Conservation (phyloP, 257 asterid genomes). For the Rhazya stricta region DNA sequence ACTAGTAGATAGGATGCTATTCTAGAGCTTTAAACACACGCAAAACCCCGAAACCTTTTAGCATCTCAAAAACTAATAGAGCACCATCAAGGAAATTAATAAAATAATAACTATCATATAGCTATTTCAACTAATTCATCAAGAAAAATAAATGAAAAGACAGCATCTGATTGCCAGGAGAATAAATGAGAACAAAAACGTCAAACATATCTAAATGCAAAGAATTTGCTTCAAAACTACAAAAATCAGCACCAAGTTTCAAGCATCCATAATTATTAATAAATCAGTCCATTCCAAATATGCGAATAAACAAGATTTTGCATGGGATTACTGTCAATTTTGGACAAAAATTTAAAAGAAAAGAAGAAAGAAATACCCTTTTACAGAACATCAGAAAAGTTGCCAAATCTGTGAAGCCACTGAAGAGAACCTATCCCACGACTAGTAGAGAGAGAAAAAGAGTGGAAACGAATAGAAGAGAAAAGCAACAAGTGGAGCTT, state of each 20-base stretch:
- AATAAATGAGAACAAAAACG: background rate
- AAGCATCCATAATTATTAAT: background rate
- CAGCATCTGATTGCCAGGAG: background rate
- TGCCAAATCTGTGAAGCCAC: slow-evolving; percentile 30
- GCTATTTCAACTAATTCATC: background rate
- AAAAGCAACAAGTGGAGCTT: background rate
- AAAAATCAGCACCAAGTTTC: background rate
- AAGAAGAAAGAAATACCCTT: slow-evolving; percentile 30
- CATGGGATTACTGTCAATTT: slow-evolving; percentile 3
- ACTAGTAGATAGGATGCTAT: background rate
- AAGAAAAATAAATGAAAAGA: background rate
- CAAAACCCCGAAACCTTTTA: background rate
- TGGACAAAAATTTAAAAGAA: background rate
- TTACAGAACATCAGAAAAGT: slow-evolving; percentile 19
- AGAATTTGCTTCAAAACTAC: background rate
- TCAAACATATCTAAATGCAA: background rate
- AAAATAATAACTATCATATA: slow-evolving; percentile 1
- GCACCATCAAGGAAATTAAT: background rate
- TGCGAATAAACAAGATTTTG: background rate
- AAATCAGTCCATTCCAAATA: background rate
- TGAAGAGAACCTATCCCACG: slow-evolving; percentile 21
- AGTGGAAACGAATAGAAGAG: slow-evolving; percentile 13
- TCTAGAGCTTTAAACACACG: background rate
- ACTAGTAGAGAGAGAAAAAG: slow-evolving; percentile 26
- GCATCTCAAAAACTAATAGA: background rate